A percentile compares a stretch with the other conserved stretches of the same genome.
Evolutionary conservation across 2,329 filamentous ascomycete genomes (phyloP).

Genomic region (Cladosporium sp.): DNA sequence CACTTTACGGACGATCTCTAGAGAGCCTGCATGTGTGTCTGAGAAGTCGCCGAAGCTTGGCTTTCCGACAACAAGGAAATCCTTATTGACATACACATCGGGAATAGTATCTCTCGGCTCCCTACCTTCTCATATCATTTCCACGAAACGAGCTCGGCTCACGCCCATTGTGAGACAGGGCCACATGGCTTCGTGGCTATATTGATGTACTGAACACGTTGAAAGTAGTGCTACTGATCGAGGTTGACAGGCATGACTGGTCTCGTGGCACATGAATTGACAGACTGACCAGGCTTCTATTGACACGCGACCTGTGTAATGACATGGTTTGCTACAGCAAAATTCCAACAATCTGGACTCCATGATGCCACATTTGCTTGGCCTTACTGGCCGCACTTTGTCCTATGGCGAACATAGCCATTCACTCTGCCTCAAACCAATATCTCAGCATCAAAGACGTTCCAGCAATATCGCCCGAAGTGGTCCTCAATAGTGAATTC

Average conservation of each 20-base stretch:
- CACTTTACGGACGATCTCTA: no score
- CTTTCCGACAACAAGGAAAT: slow-evolving; percentile 11
- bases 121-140: background rate
- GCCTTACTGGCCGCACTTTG: background rate
- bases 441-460: background rate
- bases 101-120: slow-evolving; percentile 8
- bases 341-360: no score
- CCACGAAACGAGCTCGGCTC: background rate
- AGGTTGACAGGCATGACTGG: no score
- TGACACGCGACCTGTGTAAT: no score
- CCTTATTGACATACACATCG: slow-evolving; percentile 18
- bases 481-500: background rate
- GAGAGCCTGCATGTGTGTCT: no score
- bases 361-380: background rate
- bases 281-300: no score
- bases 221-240: no score
- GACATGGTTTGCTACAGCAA: no score
- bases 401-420: background rate
- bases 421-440: background rate
- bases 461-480: background rate
- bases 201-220: no score
- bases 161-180: background rate
- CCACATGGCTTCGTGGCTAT: slow-evolving; percentile 2
- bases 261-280: no score
- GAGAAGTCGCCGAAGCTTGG: background rate